Evolutionary conservation across 2,329 filamentous ascomycete species (phyloP).

Genomic region (Pseudogymnoascus sp.): DNA sequence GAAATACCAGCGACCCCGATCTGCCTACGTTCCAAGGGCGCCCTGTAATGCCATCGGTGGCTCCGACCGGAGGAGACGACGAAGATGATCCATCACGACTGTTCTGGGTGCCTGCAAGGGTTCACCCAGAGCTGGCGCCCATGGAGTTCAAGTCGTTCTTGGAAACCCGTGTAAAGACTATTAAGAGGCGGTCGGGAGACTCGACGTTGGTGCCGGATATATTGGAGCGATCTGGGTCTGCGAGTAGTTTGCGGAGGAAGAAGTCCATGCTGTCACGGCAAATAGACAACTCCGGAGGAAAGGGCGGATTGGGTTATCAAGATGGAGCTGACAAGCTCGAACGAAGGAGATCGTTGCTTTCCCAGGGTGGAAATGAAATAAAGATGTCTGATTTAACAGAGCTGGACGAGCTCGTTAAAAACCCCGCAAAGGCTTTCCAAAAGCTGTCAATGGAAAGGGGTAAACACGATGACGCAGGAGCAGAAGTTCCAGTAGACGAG

Average conservation of each 20-base stretch:
- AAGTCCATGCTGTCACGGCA: conserved; percentile 94
- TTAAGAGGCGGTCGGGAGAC: conserved; percentile 77
- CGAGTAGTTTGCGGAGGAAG: conserved; percentile 66
- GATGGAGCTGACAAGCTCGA: conserved; percentile 79
- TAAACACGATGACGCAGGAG: conserved; percentile 23
- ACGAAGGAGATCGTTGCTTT: conserved; percentile 59
- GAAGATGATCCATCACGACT: conserved; percentile 83
- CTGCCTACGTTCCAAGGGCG: conserved; percentile 63
- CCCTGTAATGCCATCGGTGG: conserved; percentile 60
- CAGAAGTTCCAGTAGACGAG: conserved; percentile 40
- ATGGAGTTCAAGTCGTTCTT: conserved; percentile 96
- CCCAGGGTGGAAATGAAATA: conserved; percentile 51
- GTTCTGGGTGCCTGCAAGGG: conserved; percentile 90
- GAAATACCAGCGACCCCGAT: conserved; percentile 59
- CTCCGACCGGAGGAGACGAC: conserved; percentile 66
- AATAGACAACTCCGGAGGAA: conserved; percentile 64
- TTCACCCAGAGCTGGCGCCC: conserved; percentile 91
- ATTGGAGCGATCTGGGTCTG: conserved; percentile 46
- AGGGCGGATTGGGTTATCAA: conserved; percentile 57
- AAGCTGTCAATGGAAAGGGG: conserved; percentile 46
- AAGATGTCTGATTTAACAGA: conserved; percentile 53
- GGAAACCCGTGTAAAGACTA: conserved; percentile 85
- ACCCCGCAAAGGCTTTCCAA: conserved; percentile 65
- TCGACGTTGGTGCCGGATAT: conserved; percentile 48
- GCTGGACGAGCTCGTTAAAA: conserved; percentile 75